Conservation (phyloP, 768 basidiomycete genomes). For the Pholiota microspora region DNA sequence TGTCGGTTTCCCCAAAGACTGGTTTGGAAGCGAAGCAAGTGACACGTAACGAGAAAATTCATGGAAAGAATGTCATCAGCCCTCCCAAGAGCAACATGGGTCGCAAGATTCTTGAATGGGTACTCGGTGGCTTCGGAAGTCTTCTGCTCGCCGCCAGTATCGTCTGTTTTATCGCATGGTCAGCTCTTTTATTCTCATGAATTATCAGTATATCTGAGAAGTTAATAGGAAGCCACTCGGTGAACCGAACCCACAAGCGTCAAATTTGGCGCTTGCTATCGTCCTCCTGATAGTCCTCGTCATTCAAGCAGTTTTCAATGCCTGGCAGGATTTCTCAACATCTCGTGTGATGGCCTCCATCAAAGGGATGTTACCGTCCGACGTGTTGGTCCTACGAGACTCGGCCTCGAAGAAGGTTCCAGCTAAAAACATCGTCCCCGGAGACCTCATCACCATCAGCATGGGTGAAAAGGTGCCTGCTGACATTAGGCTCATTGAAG, state of each 20-base stretch:
- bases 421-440: slow-evolving; percentile 63
- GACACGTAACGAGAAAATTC: slow-evolving; percentile 37
- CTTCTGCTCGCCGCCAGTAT: slow-evolving; percentile 44
- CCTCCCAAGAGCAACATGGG: slow-evolving; percentile 43
- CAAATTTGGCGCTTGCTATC: slow-evolving; percentile 61
- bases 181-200: not conserved
- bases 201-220: slow-evolving; percentile 7
- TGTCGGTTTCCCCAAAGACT: slow-evolving; percentile 39
- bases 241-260: slow-evolving; percentile 45
- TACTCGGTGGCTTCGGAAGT: slow-evolving; percentile 52
- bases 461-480: slow-evolving; percentile 73
- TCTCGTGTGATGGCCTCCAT: slow-evolving; percentile 61
- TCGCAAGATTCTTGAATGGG: slow-evolving; percentile 46
- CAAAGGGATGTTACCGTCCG: slow-evolving; percentile 63
- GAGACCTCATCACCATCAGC: slow-evolving; percentile 60
- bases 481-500: slow-evolving; percentile 62
- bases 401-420: slow-evolving; percentile 41
- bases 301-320: slow-evolving; percentile 42
- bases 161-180: slow-evolving; percentile 55
- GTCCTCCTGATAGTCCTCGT: slow-evolving; percentile 45
- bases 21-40: slow-evolving; percentile 52
- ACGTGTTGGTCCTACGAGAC: slow-evolving; percentile 61
- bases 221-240: slow-evolving; percentile 55
- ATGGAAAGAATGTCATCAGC: slow-evolving; percentile 51
- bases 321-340: slow-evolving; percentile 56